Conservation (phyloP, 169 alveolate genomes). For the Cryptosporidium meleagridis region DNA sequence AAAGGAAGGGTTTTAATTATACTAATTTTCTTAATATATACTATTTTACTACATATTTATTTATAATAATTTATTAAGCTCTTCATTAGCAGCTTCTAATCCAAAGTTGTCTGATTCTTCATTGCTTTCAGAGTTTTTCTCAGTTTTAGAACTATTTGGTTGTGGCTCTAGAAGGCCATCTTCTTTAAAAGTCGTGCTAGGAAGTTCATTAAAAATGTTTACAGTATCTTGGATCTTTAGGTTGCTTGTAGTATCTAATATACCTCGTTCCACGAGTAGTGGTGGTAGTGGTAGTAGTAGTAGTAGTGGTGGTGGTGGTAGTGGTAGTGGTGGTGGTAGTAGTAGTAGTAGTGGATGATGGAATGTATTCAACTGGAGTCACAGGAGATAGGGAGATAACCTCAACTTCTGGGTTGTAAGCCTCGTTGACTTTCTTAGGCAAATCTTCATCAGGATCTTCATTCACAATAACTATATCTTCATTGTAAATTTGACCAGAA, state of each 20-base stretch:
- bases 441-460: neutral
- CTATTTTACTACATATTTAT: slow-evolving; percentile 2
- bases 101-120: slow-evolving; percentile 12
- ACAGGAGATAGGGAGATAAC: neutral
- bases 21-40: neutral
- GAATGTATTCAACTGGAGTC: neutral
- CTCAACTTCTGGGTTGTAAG: neutral
- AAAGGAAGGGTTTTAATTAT: neutral
- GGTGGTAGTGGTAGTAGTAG: slow-evolving; percentile 29
- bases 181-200: neutral
- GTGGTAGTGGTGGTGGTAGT: neutral
- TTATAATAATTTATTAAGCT: neutral
- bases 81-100: slow-evolving; percentile 19
- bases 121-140: neutral
- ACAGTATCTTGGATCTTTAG: neutral
- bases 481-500: neutral
- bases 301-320: neutral
- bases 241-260: neutral
- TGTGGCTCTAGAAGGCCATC: neutral
- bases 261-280: neutral
- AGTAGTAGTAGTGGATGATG: neutral
- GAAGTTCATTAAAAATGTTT: neutral
- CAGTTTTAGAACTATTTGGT: neutral
- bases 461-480: neutral
- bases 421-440: neutral